Percentiles rank a stretch among this genome's conserved stretches.
Conservation (phyloP, 352 stramenopile species). For the Globisporangium cederbergense region DNA sequence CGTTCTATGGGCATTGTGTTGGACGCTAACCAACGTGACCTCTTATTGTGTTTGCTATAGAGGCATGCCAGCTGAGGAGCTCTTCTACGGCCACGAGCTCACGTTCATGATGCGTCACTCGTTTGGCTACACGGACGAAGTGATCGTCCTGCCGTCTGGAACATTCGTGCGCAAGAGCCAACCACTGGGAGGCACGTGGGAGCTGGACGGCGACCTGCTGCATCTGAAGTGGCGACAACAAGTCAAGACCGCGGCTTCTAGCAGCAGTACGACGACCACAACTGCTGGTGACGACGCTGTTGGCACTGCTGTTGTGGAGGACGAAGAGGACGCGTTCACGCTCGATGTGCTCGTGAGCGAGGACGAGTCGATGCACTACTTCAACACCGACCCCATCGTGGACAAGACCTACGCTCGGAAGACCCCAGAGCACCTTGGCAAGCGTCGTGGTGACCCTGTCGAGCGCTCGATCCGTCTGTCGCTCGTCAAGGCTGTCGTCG, state of each 20-base stretch:
- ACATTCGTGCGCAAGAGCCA: constrained; percentile 70
- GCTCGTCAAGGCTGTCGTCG: constrained; percentile 53
- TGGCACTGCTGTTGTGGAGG: constrained; percentile 6
- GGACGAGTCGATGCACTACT: constrained; percentile 73
- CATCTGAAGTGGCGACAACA: constrained; percentile 71
- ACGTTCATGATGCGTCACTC: constrained; percentile 81
- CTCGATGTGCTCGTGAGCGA: constrained; percentile 77
- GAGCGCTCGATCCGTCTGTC: constrained; percentile 57
- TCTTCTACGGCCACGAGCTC: constrained; percentile 77
- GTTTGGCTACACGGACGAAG: constrained; percentile 70
- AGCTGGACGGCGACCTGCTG: constrained; percentile 74
- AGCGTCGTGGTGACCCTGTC: constrained; percentile 27
- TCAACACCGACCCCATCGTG: constrained; percentile 60
- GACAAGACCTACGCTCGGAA: constrained; percentile 66
- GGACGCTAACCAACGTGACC: background rate
- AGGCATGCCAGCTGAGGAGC: constrained; percentile 45
- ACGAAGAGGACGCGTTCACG: constrained; percentile 51
- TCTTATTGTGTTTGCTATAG: constrained; percentile 15
- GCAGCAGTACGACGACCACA: background rate
- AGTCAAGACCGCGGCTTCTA: constrained; percentile 9
- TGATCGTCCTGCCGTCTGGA: constrained; percentile 54
- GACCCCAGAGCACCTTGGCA: constrained; percentile 54
- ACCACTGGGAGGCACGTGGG: constrained; percentile 66
- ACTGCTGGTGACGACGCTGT: background rate
- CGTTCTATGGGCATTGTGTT: background rate